These are phyloP conservation scores for Malus hybrid DNA, from an alignment of 331 rosid genomes.

Conservation along the genomic window DNA sequence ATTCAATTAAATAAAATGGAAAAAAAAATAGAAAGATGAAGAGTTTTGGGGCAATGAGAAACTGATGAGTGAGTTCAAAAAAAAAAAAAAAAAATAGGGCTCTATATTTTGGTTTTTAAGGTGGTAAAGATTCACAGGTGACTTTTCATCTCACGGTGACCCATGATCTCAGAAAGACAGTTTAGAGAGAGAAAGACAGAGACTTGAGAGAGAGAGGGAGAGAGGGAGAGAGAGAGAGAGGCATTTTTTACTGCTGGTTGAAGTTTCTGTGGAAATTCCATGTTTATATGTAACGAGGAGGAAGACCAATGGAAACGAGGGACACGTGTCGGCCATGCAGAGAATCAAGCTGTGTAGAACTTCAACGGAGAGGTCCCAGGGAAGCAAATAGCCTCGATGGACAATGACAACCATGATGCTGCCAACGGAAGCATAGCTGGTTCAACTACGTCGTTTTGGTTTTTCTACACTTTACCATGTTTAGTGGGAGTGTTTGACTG, in stretches of 20 bases:
- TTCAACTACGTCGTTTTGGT: constrained; percentile 21
- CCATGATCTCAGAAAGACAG: background rate
- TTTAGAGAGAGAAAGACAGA: background rate
- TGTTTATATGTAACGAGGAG: background rate
- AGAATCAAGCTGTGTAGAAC: constrained; percentile 14
- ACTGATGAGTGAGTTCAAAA: background rate
- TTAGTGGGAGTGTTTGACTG: background rate
- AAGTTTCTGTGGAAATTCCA: background rate
- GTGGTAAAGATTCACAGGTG: constrained; percentile 26
- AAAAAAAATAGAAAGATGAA: background rate
- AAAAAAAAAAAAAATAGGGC: background rate
- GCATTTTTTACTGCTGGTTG: constrained; percentile 6
- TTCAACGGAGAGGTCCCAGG: constrained; percentile 10
- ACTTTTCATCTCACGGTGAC: constrained; percentile 17
- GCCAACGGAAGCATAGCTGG: constrained; percentile 34
- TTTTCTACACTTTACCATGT: background rate
- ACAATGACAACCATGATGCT: constrained; percentile 1
- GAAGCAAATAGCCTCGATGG: constrained; percentile 3
- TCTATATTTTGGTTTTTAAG: background rate
- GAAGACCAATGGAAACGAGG: background rate
- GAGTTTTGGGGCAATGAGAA: constrained; percentile 7
- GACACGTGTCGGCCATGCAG: constrained; percentile 58
- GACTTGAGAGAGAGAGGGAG: background rate
- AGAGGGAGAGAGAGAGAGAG: background rate
- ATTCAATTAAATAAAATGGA: constrained; percentile 1